These are phyloP conservation scores for Ilyonectria destructans DNA, from an alignment of 2,329 filamentous ascomycete species.

Conservation along the genomic window DNA sequence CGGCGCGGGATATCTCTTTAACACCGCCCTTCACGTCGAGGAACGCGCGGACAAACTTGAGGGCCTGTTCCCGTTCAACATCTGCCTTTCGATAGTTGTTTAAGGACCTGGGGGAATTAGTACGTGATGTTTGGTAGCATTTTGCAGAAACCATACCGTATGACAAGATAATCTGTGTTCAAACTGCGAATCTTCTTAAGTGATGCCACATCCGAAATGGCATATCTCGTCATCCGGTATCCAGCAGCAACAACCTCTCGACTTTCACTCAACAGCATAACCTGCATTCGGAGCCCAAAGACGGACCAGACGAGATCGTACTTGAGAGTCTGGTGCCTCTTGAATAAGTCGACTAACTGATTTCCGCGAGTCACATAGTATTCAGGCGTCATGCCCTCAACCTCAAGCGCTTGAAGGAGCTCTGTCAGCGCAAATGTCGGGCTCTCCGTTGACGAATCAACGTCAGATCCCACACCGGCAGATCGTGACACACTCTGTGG, in stretches of 20 bases:
- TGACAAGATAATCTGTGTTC: constrained; percentile 94
- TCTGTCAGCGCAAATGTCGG: constrained; percentile 94
- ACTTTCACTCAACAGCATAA: constrained; percentile 96
- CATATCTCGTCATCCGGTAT: constrained; percentile 93
- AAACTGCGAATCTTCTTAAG: constrained; percentile 89
- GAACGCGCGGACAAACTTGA: constrained; percentile 97
- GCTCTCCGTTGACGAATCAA: constrained; percentile 81
- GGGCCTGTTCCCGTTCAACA: constrained; percentile 94
- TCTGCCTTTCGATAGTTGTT: constrained; percentile 98
- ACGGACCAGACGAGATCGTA: constrained; percentile 97
- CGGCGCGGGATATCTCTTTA: constrained; percentile 86
- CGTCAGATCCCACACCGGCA: constrained; percentile 72
- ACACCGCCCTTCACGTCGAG: constrained; percentile 95
- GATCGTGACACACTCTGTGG: constrained; percentile 71
- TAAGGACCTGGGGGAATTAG: constrained; percentile 72
- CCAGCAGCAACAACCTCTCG: constrained; percentile 96
- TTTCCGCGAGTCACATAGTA: constrained; percentile 97
- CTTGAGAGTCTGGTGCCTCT: constrained; percentile 91
- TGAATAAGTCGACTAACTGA: constrained; percentile 95
- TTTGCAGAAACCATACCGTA: constrained; percentile 62
- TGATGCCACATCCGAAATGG: constrained; percentile 92
- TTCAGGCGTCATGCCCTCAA: constrained; percentile 89
- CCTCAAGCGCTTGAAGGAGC: constrained; percentile 90
- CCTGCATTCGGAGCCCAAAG: constrained; percentile 93
- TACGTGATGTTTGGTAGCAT: neutral